Evolutionary conservation across 2,329 filamentous ascomycete species (phyloP).

Genomic region (Cladorrhinum sp.): DNA sequence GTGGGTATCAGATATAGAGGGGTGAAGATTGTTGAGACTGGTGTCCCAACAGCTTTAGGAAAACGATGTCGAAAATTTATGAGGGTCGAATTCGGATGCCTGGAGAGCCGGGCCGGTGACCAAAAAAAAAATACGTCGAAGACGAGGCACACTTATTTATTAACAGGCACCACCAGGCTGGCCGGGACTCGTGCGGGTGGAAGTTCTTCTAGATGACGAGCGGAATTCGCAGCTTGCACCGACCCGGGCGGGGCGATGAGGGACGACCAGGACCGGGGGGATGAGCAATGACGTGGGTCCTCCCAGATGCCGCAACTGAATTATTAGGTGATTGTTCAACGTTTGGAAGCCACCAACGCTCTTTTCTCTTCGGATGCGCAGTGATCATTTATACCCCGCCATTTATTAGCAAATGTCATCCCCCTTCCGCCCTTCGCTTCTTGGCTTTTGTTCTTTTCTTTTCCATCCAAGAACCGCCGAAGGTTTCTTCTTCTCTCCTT

Average conservation of each 20-base stretch:
- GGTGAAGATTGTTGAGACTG: not conserved
- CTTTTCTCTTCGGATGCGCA: not conserved
- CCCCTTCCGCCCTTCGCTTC: not conserved
- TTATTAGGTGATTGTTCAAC: not conserved
- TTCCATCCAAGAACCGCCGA: not conserved
- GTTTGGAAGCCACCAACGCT: not conserved
- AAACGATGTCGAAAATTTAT: not conserved
- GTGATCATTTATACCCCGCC: not conserved
- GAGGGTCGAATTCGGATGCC: constrained; percentile 2
- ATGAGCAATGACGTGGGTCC: constrained; percentile 22
- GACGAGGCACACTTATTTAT: constrained; percentile 3
- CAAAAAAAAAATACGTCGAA: constrained; percentile 12
- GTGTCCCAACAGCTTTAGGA: not conserved
- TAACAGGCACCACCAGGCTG: constrained; percentile 15
- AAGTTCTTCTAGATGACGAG: constrained; percentile 12
- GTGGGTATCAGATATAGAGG: not conserved
- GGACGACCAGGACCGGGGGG: constrained; percentile 1
- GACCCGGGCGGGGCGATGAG: constrained; percentile 22
- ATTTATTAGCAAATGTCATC: not conserved
- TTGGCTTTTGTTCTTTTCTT: not conserved
- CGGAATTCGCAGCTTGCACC: constrained; percentile 15
- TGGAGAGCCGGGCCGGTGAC: not conserved
- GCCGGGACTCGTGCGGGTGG: not conserved
- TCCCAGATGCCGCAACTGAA: not conserved
- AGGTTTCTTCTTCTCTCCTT: not conserved